Evolutionary conservation across 768 basidiomycete genomes (phyloP).

Genomic region (Lactifluus hygrophoroides): DNA sequence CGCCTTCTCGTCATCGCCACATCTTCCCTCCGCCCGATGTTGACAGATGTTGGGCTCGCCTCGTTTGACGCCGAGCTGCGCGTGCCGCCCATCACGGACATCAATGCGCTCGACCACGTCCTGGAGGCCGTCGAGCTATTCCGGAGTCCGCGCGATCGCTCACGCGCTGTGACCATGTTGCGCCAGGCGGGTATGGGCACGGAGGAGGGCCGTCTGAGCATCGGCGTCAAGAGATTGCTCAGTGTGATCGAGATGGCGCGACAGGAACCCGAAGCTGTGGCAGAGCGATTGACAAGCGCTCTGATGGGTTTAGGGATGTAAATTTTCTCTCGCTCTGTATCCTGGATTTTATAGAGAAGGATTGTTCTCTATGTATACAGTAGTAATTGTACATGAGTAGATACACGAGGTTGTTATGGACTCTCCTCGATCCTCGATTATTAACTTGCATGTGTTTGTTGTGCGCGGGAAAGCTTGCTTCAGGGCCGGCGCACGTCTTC

Average conservation of each 20-base stretch:
- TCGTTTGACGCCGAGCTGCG: conserved; percentile 82
- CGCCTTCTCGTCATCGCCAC: conserved; percentile 90
- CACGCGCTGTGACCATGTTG: conserved; percentile 55
- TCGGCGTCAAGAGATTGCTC: conserved; percentile 92
- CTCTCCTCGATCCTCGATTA: too few relatives aligned
- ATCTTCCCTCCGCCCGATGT: conserved; percentile 76
- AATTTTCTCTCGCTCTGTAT: too few relatives aligned
- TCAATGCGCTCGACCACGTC: conserved; percentile 66
- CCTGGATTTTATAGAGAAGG: too few relatives aligned
- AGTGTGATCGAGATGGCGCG: conserved; percentile 93
- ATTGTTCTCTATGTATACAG: too few relatives aligned
- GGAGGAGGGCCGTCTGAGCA: conserved; percentile 43
- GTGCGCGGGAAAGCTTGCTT: conserved; percentile 12
- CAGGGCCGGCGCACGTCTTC: not conserved
- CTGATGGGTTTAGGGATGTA: conserved; percentile 48
- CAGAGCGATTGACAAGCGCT: conserved; percentile 55
- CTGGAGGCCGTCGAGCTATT: conserved; percentile 77
- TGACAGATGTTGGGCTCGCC: conserved; percentile 82
- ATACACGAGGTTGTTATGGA: not conserved
- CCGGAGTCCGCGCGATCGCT: conserved; percentile 42
- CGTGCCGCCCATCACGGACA: conserved; percentile 70
- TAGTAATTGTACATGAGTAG: too few relatives aligned
- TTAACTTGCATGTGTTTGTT: not conserved
- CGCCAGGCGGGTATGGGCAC: conserved; percentile 64
- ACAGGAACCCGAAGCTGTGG: conserved; percentile 84